Percentiles rank a stretch among this genome's conserved stretches.
These are phyloP conservation scores for Mycena sanguinolenta DNA, from an alignment of 768 basidiomycete species.

Conservation along the genomic window DNA sequence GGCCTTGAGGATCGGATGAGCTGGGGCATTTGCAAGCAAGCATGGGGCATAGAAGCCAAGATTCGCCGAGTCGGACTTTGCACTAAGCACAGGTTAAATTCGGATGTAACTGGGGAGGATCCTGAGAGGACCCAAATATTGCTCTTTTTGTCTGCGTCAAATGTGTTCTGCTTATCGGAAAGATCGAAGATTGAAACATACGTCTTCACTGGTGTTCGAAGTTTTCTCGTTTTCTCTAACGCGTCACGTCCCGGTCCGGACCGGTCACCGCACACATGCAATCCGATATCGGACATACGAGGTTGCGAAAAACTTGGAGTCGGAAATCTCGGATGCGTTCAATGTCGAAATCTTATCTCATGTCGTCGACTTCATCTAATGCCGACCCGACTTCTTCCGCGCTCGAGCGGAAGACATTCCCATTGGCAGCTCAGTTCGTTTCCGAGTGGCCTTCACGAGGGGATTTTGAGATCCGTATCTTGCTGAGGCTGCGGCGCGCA, in stretches of 20 bases:
- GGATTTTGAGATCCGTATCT: no score
- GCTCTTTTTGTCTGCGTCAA: no score
- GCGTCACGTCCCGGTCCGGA: no score
- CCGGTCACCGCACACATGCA: no score
- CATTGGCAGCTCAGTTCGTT: background rate
- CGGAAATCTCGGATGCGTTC: background rate
- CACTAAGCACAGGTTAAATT: background rate
- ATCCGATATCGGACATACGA: background rate
- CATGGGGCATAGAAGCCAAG: no score
- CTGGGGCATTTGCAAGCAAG: background rate
- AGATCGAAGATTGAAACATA: no score
- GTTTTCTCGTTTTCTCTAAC: no score
- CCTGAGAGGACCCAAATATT: no score
- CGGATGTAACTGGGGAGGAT: background rate
- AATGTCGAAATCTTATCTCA: background rate
- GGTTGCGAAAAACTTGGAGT: background rate
- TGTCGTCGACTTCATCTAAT: background rate
- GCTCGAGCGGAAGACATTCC: background rate
- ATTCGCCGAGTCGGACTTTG: no score
- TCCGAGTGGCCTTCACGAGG: background rate
- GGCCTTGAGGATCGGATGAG: slow-evolving; percentile 6
- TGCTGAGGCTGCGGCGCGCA: no score
- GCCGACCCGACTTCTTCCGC: background rate
- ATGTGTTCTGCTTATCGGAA: no score
- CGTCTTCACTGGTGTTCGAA: no score